Conservation (phyloP, 805 yeast genomes). For the Yamadazyma laniorum region DNA sequence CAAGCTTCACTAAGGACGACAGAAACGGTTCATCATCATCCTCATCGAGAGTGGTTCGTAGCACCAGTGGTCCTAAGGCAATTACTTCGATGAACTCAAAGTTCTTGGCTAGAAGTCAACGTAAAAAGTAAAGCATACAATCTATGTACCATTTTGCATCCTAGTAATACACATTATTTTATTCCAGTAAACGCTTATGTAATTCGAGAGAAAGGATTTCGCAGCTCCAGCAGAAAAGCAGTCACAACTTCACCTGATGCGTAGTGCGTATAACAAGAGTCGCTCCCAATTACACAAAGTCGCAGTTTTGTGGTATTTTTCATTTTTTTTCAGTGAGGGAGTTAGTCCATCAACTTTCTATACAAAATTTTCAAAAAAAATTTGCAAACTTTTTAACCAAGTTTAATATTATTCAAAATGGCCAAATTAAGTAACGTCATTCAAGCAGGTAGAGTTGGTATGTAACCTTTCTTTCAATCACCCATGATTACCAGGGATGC, state of each 20-base stretch:
- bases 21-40: slow-evolving; percentile 1
- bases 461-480: slow-evolving; percentile 39
- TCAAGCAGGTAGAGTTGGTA: slow-evolving; percentile 99
- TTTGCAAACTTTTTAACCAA: slow-evolving; percentile 11
- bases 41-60: slow-evolving; percentile 1
- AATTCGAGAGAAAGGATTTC: too few relatives aligned
- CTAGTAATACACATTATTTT: too few relatives aligned
- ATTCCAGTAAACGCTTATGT: not conserved
- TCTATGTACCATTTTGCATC: slow-evolving; percentile 4
- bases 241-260: slow-evolving; percentile 14
- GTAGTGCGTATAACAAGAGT: slow-evolving; percentile 3
- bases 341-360: slow-evolving; percentile 1
- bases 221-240: slow-evolving; percentile 13
- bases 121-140: slow-evolving; percentile 33
- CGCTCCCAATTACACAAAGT: slow-evolving; percentile 6
- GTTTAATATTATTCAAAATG: slow-evolving; percentile 50
- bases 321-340: slow-evolving; percentile 4
- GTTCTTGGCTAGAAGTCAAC: slow-evolving; percentile 54
- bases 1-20: slow-evolving; percentile 38
- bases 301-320: slow-evolving; percentile 12
- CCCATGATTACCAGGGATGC: not conserved
- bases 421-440: slow-evolving; percentile 76
- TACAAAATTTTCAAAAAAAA: slow-evolving; percentile 13
- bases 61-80: slow-evolving; percentile 7
- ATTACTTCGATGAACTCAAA: slow-evolving; percentile 61